Evolutionary conservation across 1,284 basidiomycete genomes (phyloP).

Genomic region (Coniferiporia weirii): DNA sequence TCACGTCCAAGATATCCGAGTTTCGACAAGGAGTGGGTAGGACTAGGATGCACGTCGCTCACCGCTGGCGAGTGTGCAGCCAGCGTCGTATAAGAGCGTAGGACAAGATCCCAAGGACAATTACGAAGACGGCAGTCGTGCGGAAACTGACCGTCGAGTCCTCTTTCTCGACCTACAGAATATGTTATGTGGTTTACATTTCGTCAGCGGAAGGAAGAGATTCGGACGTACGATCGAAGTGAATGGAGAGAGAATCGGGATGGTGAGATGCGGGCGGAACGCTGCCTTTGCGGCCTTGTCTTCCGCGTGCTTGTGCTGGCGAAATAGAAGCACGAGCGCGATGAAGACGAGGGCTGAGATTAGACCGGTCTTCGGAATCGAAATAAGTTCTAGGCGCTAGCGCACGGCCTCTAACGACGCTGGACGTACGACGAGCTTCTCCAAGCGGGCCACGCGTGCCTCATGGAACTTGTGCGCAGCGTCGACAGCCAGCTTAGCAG

Average conservation of each 20-base stretch:
- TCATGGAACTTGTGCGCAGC: background rate
- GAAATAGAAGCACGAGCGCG: conserved; percentile 1
- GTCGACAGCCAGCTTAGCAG: background rate
- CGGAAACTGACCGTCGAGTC: conserved; percentile 12
- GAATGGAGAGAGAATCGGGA: conserved; percentile 17
- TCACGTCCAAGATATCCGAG: too few relatives aligned
- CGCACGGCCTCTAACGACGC: background rate
- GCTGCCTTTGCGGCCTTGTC: conserved; percentile 1
- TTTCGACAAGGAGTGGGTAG: too few relatives aligned
- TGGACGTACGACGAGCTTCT: conserved; percentile 10
- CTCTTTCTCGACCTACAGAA: conserved; percentile 12
- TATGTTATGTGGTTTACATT: too few relatives aligned
- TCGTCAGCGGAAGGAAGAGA: background rate
- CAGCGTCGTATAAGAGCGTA: conserved; percentile 11
- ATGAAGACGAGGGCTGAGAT: conserved; percentile 11
- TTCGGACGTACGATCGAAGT: conserved; percentile 14
- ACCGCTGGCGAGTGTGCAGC: conserved; percentile 5
- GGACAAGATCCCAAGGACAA: conserved; percentile 2
- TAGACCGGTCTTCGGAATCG: conserved; percentile 5
- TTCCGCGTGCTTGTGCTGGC: background rate
- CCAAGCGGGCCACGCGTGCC: conserved; percentile 1
- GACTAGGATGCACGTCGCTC: background rate
- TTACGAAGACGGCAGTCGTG: conserved; percentile 11
- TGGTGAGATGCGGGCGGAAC: conserved; percentile 16
- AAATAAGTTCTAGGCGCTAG: background rate